These are phyloP conservation scores for Rhodotorula kratochvilovae DNA, from an alignment of 768 basidiomycete genomes.

Conservation along the genomic window DNA sequence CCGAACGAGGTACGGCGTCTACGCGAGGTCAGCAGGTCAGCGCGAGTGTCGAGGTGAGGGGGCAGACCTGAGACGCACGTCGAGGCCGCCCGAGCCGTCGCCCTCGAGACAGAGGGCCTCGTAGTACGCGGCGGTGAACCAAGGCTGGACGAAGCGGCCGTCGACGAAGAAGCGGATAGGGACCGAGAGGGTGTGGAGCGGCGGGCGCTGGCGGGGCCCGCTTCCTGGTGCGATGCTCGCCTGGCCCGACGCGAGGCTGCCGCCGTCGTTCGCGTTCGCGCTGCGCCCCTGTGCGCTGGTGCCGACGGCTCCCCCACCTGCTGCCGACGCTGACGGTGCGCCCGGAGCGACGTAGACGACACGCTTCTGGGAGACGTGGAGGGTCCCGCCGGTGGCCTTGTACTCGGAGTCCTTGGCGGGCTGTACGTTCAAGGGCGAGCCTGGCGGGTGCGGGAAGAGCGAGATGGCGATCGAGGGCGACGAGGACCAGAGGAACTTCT, in stretches of 20 bases:
- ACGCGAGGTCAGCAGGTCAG: not conserved
- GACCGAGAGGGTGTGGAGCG: constrained; percentile 14
- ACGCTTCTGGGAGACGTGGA: constrained; percentile 22
- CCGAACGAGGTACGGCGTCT: constrained; percentile 21
- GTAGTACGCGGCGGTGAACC: constrained; percentile 30
- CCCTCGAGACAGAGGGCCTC: constrained; percentile 12
- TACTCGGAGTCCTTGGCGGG: not conserved
- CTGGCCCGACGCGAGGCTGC: not conserved
- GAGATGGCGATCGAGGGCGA: constrained; percentile 3
- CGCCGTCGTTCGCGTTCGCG: too few relatives aligned
- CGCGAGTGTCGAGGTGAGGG: not conserved
- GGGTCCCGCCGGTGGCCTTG: not conserved
- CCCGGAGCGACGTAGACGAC: constrained; percentile 24
- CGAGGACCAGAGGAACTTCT: constrained; percentile 19
- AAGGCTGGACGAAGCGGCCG: constrained; percentile 32
- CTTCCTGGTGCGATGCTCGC: not conserved
- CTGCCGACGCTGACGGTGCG: not conserved
- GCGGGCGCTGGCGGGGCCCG: not conserved
- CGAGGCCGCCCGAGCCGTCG: not conserved
- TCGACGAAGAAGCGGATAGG: constrained; percentile 23
- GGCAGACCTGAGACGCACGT: not conserved
- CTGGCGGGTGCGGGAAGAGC: constrained; percentile 9
- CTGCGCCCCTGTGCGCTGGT: not conserved
- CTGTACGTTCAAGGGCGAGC: not conserved
- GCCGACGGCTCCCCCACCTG: not conserved